Percentiles rank a stretch among this genome's conserved stretches.
phyloP scores from a whole-genome alignment of 805 yeast species.

The Cyberlindnera misumaiensis region DNA sequence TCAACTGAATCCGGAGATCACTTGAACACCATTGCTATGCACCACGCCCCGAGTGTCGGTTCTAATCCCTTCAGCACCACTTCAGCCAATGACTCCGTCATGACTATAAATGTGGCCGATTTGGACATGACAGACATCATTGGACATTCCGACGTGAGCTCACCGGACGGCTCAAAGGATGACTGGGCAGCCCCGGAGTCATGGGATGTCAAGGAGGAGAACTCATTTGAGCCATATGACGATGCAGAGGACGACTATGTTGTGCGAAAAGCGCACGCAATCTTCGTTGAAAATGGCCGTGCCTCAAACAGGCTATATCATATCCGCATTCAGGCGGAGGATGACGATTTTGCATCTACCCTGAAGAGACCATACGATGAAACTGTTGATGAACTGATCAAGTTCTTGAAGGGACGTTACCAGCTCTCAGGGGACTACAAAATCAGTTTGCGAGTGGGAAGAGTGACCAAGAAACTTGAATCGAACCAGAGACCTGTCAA shows the following conservation, averaged over 20 bases:
- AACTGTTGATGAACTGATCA: slow-evolving; percentile 67
- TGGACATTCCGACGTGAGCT: slow-evolving; percentile 5
- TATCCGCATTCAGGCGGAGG: slow-evolving; percentile 74
- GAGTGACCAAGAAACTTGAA: slow-evolving; percentile 64
- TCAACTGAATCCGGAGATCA: background rate
- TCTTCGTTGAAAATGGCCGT: slow-evolving; percentile 24
- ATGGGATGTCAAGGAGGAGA: slow-evolving; percentile 46
- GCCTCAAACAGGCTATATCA: slow-evolving; percentile 28
- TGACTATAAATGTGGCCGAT: slow-evolving; percentile 31
- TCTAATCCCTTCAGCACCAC: background rate
- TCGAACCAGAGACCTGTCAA: slow-evolving; percentile 69
- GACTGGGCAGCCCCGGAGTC: slow-evolving; percentile 54
- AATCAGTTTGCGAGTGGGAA: slow-evolving; percentile 69
- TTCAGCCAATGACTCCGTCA: slow-evolving; percentile 30
- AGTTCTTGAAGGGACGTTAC: slow-evolving; percentile 68
- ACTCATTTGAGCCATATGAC: slow-evolving; percentile 8
- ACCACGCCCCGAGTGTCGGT: no score
- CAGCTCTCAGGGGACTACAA: slow-evolving; percentile 68
- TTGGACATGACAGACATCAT: slow-evolving; percentile 48
- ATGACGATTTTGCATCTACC: slow-evolving; percentile 77
- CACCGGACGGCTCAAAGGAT: slow-evolving; percentile 6
- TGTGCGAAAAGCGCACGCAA: slow-evolving; percentile 29
- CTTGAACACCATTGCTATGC: no score
- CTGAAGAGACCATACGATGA: slow-evolving; percentile 74
- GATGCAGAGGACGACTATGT: slow-evolving; percentile 32